phyloP scores from a whole-genome alignment of 2,329 filamentous ascomycete species.

The Endocalyx cinctus region DNA sequence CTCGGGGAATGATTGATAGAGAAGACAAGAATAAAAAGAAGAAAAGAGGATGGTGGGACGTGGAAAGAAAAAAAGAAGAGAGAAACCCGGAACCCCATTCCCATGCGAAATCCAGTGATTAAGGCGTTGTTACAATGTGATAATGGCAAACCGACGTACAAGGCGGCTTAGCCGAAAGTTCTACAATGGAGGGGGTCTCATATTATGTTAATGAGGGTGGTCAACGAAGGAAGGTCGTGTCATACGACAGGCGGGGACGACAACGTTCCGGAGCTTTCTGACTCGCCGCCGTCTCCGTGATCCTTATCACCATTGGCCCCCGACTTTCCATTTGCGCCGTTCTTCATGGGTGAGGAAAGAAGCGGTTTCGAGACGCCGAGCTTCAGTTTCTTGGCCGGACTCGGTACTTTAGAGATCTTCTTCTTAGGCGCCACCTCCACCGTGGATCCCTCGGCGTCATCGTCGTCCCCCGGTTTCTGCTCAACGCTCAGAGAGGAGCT shows the following conservation, averaged over 20 bases:
- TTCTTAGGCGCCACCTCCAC: constrained; percentile 40
- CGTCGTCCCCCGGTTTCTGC: constrained; percentile 35
- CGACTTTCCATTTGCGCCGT: constrained; percentile 9
- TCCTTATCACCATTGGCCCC: constrained; percentile 13
- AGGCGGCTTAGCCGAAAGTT: too few species aligned
- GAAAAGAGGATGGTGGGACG: too few species aligned
- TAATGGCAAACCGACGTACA: too few species aligned
- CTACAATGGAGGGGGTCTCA: too few species aligned
- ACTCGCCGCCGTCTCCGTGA: constrained; percentile 41
- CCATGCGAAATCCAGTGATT: too few species aligned
- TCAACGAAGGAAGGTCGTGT: too few species aligned
- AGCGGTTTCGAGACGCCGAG: constrained; percentile 39
- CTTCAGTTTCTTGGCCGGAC: constrained; percentile 43
- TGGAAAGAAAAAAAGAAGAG: too few species aligned
- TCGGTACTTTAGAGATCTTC: constrained; percentile 34
- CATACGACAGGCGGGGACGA: constrained; percentile 45
- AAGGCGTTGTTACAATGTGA: too few species aligned
- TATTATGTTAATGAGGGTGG: too few species aligned
- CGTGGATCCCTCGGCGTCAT: constrained; percentile 32
- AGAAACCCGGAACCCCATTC: too few species aligned
- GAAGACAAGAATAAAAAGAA: too few species aligned
- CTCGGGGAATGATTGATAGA: too few species aligned
- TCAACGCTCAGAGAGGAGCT: constrained; percentile 46
- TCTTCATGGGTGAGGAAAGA: constrained; percentile 39
- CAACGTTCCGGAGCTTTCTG: constrained; percentile 52